Percentiles rank a stretch among this genome's conserved stretches.
These are phyloP conservation scores for Parathielavia hyrcaniae DNA, from an alignment of 495 filamentous ascomycete genomes.

Conservation along the genomic window DNA sequence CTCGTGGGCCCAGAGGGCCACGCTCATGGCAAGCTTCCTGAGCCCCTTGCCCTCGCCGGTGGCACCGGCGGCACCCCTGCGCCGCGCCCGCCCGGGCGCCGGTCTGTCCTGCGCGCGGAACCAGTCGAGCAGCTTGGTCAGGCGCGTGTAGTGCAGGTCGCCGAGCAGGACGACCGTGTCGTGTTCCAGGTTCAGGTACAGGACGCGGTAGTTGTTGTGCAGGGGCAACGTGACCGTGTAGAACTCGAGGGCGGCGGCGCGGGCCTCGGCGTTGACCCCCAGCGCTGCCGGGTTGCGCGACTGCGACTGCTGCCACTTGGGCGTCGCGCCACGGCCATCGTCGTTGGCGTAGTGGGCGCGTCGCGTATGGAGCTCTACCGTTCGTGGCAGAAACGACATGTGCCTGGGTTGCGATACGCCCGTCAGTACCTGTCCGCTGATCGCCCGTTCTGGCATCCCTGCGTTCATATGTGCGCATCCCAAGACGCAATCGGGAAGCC, in stretches of 20 bases:
- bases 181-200: conserved; percentile 29
- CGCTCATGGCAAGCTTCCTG: conserved; percentile 53
- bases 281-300: conserved; percentile 32
- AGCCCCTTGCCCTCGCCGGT: conserved; percentile 39
- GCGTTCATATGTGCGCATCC: background rate
- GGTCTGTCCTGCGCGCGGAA: conserved; percentile 19
- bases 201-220: conserved; percentile 15
- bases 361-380: conserved; percentile 33
- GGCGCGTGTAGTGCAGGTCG: conserved; percentile 18
- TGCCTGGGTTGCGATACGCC: conserved; percentile 8
- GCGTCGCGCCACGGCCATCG: background rate
- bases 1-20: conserved; percentile 55
- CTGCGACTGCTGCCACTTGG: conserved; percentile 28
- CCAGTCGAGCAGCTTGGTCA: conserved; percentile 24
- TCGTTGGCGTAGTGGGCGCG: conserved; percentile 28
- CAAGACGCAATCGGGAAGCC: background rate
- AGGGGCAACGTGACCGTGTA: conserved; percentile 30
- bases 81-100: background rate
- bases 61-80: background rate
- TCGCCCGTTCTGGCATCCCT: background rate
- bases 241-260: conserved; percentile 26
- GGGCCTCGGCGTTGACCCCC: conserved; percentile 30
- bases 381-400: conserved; percentile 29
- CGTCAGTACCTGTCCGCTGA: background rate
- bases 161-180: conserved; percentile 33